Base-by-base conservation (phyloP, 2,329 filamentous ascomycete species). In the Piedraia hortae region DNA sequence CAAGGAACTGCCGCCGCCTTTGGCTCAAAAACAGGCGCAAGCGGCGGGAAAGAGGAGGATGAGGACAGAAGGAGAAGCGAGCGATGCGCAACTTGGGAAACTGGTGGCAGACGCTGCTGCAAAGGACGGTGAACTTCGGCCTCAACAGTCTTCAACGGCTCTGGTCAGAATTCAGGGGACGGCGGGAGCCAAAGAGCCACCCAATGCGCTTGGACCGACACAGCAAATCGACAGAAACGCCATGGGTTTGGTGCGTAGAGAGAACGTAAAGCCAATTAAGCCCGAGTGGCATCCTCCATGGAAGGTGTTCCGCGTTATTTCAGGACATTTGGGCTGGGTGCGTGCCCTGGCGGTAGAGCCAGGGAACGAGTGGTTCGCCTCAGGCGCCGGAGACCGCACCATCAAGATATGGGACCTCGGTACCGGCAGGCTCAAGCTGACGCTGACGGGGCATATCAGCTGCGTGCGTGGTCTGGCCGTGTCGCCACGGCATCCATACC, bases 331-430 rank as follows among this genome's bases (percentile, higher is more conserved):
- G 35, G 85, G 85, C 12, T 97, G 85, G 85, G 85, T 97, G 30
- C 60, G 80, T 28, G 63, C 63, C 33, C 51, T 91, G 36, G 75
- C 82, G 1, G 75, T 93, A 21, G 88, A 97, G 46, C 88, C 88
- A 1, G 74, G 75, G 38, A 97, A 97, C 46, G 64, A 90, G 45
- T 97, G 80, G 77, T 97, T 97, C 44, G 85, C 78, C 10, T 88
- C 74, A 35, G 85, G 85, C 29, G 78, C 82, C 4, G 88, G 82
- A 24, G 85, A 97, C 44, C 59, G 88, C 23, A 93, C 82, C 2
- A 91, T 97, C 50, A 97, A 97, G 53, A 88, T 97, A 31, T 97
- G 82, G 82, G 82, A 97, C 47, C 47, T 97, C 30, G 85, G 78
- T 10, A 74, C 73, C 2, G 85, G 88, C 1, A 63, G 60, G n/a